Base-by-base conservation (phyloP, 139 green algal species). In the Coelastrella sp. region DNA sequence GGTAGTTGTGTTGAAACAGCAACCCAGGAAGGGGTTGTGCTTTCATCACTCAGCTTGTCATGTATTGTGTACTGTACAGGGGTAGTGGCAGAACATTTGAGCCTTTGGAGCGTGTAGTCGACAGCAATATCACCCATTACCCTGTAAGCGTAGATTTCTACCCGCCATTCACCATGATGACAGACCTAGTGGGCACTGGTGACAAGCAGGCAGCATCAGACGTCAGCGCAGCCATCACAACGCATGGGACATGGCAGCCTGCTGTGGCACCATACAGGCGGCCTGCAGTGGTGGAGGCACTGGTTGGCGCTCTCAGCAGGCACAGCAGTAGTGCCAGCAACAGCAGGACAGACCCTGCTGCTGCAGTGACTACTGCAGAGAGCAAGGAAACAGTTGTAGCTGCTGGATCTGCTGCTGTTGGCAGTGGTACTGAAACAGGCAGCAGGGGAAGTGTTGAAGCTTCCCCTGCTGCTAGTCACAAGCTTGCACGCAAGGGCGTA, bases 171-270 rank as follows among this genome's bases (percentile, higher is more conserved):
- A 93, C 87, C 35, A 86, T 97, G 79, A 89, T 96, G 75, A 90
- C 92, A 32, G 62, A 95, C 69, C 83, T 93, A 21, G 45, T 89
- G 5, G 90, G 89, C 23, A 60, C 90, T 27, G 93, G 92, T 3
- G 89, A 94, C 68, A 76, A 81, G n/a, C 85, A 92, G 83, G 73
- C 88, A 93, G 84, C 74, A 59, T 91, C 53, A 30, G 95, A 98
- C 73, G 91, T 95, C 25, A 84, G 81, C 2, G 89, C 88, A 1
- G 76, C 64, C 21, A 62, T 98, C 37, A 91, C 91, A 53, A 83
- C 83, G 15, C 95, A 91, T 63, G 95, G 95, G 51, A 89, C 63
- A 30, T 98, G 94, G 94, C 93, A 98, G 88, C 86, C 94, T 27
- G 85, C 77, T 21, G 63, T 85, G 27, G 66, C 62, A 37, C 83